phyloP scores from a whole-genome alignment of 2,329 filamentous ascomycete species.

The Neobulgaria alba region DNA sequence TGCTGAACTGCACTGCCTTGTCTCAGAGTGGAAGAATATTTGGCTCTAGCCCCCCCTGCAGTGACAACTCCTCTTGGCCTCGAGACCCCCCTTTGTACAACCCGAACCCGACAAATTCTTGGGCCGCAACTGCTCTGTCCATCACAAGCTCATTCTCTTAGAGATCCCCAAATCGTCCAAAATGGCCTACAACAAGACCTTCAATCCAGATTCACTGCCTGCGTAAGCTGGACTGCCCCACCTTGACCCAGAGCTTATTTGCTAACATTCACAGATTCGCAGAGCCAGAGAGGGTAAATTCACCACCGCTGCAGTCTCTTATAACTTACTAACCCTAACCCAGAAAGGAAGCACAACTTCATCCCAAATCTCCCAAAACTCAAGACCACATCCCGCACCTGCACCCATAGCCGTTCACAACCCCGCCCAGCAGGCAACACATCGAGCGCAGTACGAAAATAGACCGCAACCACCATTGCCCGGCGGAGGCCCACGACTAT shows the following conservation, averaged over 20 bases:
- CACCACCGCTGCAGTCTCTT: constrained; percentile 1
- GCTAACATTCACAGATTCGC: constrained; percentile 37
- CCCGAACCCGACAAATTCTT: not conserved
- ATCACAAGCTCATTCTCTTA: constrained; percentile 3
- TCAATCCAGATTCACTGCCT: constrained; percentile 91
- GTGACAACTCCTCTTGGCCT: not conserved
- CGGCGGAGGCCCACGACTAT: constrained; percentile 13
- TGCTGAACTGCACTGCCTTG: constrained; percentile 3
- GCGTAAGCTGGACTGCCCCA: constrained; percentile 57
- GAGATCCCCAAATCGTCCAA: constrained; percentile 16
- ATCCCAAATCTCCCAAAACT: constrained; percentile 22
- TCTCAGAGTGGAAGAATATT: not conserved
- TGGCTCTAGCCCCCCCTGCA: not conserved
- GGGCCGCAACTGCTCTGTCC: constrained; percentile 1
- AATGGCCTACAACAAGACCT: constrained; percentile 92
- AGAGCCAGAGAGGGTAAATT: constrained; percentile 37
- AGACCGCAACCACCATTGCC: constrained; percentile 25
- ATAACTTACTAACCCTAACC: not conserved
- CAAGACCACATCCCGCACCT: constrained; percentile 22
- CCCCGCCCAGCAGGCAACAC: constrained; percentile 1
- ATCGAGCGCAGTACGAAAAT: constrained; percentile 21
- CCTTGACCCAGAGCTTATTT: too few relatives aligned
- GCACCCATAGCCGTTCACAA: constrained; percentile 20
- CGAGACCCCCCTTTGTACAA: constrained; percentile 3
- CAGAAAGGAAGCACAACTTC: constrained; percentile 11